A percentile compares a stretch with the other conserved stretches of the same genome.
Evolutionary conservation across 352 stramenopile species (phyloP).

Genomic region (Peronospora destructor): DNA sequence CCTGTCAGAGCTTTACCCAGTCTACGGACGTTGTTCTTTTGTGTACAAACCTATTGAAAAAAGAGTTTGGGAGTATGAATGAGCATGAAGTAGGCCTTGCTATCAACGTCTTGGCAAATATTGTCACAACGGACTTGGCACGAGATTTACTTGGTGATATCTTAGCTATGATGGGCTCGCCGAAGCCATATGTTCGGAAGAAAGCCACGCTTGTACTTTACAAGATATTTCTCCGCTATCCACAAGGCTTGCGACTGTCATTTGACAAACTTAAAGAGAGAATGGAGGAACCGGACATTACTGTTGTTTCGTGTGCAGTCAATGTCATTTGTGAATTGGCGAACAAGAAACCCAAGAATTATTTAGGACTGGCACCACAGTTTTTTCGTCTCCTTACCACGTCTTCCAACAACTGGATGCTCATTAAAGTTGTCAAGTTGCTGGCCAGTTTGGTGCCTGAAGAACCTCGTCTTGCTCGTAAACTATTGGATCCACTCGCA

Average conservation of each 20-base stretch:
- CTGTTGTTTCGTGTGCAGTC: constrained; percentile 95
- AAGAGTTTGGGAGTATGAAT: constrained; percentile 89
- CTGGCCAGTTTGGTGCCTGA: constrained; percentile 94
- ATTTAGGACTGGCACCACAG: constrained; percentile 93
- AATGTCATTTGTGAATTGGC: constrained; percentile 99
- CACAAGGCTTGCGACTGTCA: constrained; percentile 94
- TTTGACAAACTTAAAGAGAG: constrained; percentile 96
- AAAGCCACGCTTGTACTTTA: constrained; percentile 98
- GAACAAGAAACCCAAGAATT: constrained; percentile 99
- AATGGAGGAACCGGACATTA: constrained; percentile 93
- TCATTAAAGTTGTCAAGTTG: constrained; percentile 99
- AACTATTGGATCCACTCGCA: constrained; percentile 95
- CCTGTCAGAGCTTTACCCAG: constrained; percentile 94
- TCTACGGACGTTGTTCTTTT: constrained; percentile 97
- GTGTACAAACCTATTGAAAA: constrained; percentile 98
- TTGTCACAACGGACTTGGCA: constrained; percentile 95
- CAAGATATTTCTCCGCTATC: constrained; percentile 98
- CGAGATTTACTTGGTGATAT: constrained; percentile 90
- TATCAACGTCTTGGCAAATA: constrained; percentile 98
- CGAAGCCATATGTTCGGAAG: constrained; percentile 96
- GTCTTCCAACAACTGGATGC: constrained; percentile 99
- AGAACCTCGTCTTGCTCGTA: constrained; percentile 95
- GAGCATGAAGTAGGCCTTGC: constrained; percentile 96
- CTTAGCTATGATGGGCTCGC: constrained; percentile 88
- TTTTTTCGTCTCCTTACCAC: constrained; percentile 98